These are phyloP conservation scores for Brassica balearica DNA, from an alignment of 441 rosid species.

Conservation along the genomic window DNA sequence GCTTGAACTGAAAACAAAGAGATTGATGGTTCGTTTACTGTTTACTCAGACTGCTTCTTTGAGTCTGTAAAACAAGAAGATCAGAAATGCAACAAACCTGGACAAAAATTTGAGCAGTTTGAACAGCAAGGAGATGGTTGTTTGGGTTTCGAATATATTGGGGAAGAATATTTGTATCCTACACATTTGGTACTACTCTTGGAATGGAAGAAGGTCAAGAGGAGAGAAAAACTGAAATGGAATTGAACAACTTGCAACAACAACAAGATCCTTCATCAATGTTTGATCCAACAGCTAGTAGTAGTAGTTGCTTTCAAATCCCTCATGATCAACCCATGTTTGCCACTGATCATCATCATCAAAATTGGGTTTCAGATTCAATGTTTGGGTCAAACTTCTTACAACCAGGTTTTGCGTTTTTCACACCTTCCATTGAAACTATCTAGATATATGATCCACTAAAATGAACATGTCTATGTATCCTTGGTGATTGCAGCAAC, in stretches of 20 bases:
- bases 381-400: not conserved
- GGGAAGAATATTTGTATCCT: conserved; percentile 63
- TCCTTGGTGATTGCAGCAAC: not conserved
- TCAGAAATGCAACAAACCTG: conserved; percentile 52
- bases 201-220: conserved; percentile 40
- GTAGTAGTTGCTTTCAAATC: conserved; percentile 37
- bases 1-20: conserved; percentile 50
- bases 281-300: conserved; percentile 37
- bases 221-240: conserved; percentile 28
- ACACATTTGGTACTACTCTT: conserved; percentile 38
- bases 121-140: conserved; percentile 53
- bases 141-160: conserved; percentile 49
- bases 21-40: conserved; percentile 57
- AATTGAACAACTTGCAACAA: conserved; percentile 40
- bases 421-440: not conserved
- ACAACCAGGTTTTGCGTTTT: not conserved
- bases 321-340: conserved; percentile 43
- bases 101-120: conserved; percentile 56
- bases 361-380: not conserved
- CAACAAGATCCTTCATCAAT: conserved; percentile 35
- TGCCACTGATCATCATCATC: conserved; percentile 20
- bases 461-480: not conserved
- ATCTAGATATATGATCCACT: not conserved
- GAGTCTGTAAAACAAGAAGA: conserved; percentile 55
- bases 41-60: conserved; percentile 58